These are phyloP conservation scores for Leavenworthia alabamica DNA, from an alignment of 345 rosid species.

Conservation along the genomic window DNA sequence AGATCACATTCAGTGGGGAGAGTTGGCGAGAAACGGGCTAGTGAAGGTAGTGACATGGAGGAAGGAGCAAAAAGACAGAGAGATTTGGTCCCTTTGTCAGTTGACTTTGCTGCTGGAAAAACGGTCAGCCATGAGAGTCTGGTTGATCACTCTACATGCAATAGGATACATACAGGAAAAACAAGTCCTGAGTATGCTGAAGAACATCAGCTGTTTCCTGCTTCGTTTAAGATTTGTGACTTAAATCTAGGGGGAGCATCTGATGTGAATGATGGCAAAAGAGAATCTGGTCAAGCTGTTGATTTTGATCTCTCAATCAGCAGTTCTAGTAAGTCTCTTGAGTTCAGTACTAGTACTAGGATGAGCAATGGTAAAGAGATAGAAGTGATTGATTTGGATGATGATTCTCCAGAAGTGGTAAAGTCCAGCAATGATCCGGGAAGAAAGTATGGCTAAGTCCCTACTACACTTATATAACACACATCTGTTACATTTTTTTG, in stretches of 20 bases:
- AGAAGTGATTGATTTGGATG: constrained; percentile 87
- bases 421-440: constrained; percentile 44
- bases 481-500: neutral
- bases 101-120: constrained; percentile 9
- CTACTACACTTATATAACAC: neutral
- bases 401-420: constrained; percentile 55
- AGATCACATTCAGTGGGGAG: constrained; percentile 48
- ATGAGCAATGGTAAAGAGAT: constrained; percentile 53
- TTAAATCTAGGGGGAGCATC: constrained; percentile 78
- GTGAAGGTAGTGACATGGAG: constrained; percentile 42
- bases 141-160: constrained; percentile 26
- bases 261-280: constrained; percentile 40
- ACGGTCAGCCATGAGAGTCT: constrained; percentile 30
- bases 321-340: constrained; percentile 49
- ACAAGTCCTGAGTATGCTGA: constrained; percentile 40
- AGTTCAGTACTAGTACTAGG: constrained; percentile 36
- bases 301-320: constrained; percentile 78
- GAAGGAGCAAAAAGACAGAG: constrained; percentile 57
- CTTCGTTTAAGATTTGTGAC: constrained; percentile 85
- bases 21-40: constrained; percentile 63
- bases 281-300: constrained; percentile 41
- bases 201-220: constrained; percentile 73
- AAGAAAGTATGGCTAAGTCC: constrained; percentile 47
- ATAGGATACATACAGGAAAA: constrained; percentile 28
- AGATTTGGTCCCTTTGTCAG: constrained; percentile 55